phyloP scores from a whole-genome alignment of 2,329 filamentous ascomycete genomes.

The Calonectria henricotiae region DNA sequence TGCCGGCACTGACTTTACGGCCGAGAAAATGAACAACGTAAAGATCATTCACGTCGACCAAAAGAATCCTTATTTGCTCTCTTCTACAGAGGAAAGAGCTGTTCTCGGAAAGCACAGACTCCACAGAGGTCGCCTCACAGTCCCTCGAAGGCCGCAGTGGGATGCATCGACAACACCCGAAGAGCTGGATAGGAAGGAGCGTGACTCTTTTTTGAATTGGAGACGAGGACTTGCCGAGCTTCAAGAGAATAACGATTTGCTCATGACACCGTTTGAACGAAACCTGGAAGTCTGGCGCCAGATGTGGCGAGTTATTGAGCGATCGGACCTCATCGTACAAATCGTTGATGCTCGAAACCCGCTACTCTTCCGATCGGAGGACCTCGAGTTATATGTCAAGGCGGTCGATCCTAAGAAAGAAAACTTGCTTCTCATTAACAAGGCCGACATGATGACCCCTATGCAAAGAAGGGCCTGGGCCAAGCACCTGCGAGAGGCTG shows the following conservation, averaged over 20 bases:
- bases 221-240: constrained; percentile 91
- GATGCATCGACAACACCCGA: constrained; percentile 87
- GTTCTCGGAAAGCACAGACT: constrained; percentile 86
- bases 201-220: constrained; percentile 89
- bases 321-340: constrained; percentile 95
- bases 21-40: constrained; percentile 98
- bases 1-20: constrained; percentile 98
- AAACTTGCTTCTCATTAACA: constrained; percentile 95
- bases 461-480: constrained; percentile 90
- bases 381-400: constrained; percentile 95
- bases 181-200: constrained; percentile 85
- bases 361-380: constrained; percentile 92
- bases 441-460: constrained; percentile 98
- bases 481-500: constrained; percentile 84
- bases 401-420: constrained; percentile 90
- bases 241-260: constrained; percentile 92
- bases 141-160: constrained; percentile 92
- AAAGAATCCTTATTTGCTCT: constrained; percentile 94
- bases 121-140: constrained; percentile 85
- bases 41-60: constrained; percentile 99
- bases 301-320: constrained; percentile 97
- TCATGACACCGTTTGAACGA: constrained; percentile 98
- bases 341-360: constrained; percentile 98
- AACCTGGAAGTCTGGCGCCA: constrained; percentile 99
- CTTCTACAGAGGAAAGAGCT: constrained; percentile 85